Percentiles rank a stretch among this genome's conserved stretches.
Conservation (phyloP, 768 basidiomycete genomes). For the Termitomyces sp. region DNA sequence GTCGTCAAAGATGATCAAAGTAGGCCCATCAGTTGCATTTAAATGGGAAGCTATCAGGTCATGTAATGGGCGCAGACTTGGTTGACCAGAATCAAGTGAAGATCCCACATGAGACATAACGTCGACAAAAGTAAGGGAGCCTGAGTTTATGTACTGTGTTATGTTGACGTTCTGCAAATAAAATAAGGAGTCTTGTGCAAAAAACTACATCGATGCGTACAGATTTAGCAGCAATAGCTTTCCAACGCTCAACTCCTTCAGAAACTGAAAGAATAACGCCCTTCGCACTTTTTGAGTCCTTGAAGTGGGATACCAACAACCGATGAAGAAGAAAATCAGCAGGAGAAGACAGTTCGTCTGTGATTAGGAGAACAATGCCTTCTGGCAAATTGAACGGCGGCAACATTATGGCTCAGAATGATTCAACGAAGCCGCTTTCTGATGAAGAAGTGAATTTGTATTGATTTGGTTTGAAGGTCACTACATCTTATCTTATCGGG, state of each 20-base stretch:
- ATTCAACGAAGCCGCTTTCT: no score
- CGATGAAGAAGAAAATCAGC: constrained; percentile 71
- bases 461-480: background rate
- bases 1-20: constrained; percentile 68
- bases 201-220: constrained; percentile 34
- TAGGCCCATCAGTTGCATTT: constrained; percentile 3
- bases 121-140: constrained; percentile 53
- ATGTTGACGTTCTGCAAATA: constrained; percentile 35
- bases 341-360: constrained; percentile 67
- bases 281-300: constrained; percentile 29
- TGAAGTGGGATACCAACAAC: constrained; percentile 48
- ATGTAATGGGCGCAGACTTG: constrained; percentile 30
- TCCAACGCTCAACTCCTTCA: constrained; percentile 57
- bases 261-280: constrained; percentile 57
- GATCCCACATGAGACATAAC: constrained; percentile 32
- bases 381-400: constrained; percentile 52
- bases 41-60: constrained; percentile 31
- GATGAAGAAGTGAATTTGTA: no score
- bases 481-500: background rate
- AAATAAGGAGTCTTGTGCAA: background rate
- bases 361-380: constrained; percentile 54
- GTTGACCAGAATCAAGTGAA: constrained; percentile 15
- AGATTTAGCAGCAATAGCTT: constrained; percentile 56
- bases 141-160: constrained; percentile 29
- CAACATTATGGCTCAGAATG: constrained; percentile 32